phyloP scores from a whole-genome alignment of 768 basidiomycete genomes.

The Tylopilus balloui region DNA sequence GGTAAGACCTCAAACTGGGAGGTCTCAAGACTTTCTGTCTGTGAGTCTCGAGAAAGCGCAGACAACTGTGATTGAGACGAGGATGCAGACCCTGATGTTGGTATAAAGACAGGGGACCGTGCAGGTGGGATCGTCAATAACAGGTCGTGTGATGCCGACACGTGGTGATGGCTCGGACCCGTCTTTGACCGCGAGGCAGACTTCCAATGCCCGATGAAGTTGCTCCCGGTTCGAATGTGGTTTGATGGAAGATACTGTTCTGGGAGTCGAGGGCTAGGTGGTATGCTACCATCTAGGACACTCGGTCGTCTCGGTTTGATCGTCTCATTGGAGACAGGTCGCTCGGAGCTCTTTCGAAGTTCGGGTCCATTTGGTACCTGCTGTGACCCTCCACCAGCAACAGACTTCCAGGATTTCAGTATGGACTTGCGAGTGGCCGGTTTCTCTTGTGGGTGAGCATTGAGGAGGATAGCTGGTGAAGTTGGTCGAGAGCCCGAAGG shows the following conservation, averaged over 20 bases:
- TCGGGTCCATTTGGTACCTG: constrained; percentile 29
- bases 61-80: constrained; percentile 27
- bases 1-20: constrained; percentile 67
- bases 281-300: constrained; percentile 43
- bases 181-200: constrained; percentile 17
- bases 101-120: constrained; percentile 14
- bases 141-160: constrained; percentile 32
- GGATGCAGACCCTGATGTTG: constrained; percentile 23
- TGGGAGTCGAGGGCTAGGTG: constrained; percentile 62
- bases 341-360: constrained; percentile 38
- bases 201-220: constrained; percentile 27
- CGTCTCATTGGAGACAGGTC: constrained; percentile 31
- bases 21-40: constrained; percentile 46
- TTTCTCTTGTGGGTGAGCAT: constrained; percentile 38
- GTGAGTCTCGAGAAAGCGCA: constrained; percentile 20
- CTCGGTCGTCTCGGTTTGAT: constrained; percentile 45
- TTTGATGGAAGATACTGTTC: constrained; percentile 40
- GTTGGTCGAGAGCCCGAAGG: constrained; percentile 31
- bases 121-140: constrained; percentile 11
- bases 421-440: constrained; percentile 61
- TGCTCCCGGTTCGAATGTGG: constrained; percentile 31
- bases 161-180: constrained; percentile 17
- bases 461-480: constrained; percentile 18
- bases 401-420: constrained; percentile 58
- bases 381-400: constrained; percentile 34